Percentiles rank a stretch among this genome's conserved stretches.
phyloP scores from a whole-genome alignment of 1,284 basidiomycete genomes.

The Moniliella sp. region DNA sequence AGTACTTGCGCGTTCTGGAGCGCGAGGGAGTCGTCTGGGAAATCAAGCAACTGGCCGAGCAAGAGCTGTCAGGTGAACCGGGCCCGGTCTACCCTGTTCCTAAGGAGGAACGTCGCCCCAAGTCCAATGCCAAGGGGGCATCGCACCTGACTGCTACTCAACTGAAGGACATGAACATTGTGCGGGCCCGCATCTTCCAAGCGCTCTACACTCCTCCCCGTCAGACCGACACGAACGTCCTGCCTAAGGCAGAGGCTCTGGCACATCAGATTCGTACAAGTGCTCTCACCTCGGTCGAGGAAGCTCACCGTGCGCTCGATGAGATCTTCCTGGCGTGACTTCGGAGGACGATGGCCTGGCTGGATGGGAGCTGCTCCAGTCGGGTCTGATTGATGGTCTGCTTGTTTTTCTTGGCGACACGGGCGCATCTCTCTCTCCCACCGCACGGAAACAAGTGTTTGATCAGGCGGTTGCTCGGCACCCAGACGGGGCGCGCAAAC shows the following conservation, averaged over 20 bases:
- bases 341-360: constrained; percentile 40
- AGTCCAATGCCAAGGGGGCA: neutral
- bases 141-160: constrained; percentile 3
- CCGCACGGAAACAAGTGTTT: neutral
- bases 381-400: constrained; percentile 69
- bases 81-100: neutral
- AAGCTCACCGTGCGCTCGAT: neutral
- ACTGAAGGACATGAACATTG: constrained; percentile 19
- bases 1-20: constrained; percentile 17
- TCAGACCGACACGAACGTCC: neutral
- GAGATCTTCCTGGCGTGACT: neutral
- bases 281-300: neutral
- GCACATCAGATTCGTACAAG: neutral
- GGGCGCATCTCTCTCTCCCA: neutral
- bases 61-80: constrained; percentile 3
- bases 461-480: neutral
- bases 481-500: neutral
- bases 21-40: constrained; percentile 29
- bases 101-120: neutral
- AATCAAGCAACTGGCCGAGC: constrained; percentile 20
- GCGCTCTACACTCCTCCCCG: neutral
- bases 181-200: constrained; percentile 17
- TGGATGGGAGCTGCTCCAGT: constrained; percentile 82
- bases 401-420: neutral
- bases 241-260: neutral